Percentiles rank a stretch among this genome's conserved stretches.
Conservation (phyloP, 768 basidiomycete genomes). For the Leccinum boreale region DNA sequence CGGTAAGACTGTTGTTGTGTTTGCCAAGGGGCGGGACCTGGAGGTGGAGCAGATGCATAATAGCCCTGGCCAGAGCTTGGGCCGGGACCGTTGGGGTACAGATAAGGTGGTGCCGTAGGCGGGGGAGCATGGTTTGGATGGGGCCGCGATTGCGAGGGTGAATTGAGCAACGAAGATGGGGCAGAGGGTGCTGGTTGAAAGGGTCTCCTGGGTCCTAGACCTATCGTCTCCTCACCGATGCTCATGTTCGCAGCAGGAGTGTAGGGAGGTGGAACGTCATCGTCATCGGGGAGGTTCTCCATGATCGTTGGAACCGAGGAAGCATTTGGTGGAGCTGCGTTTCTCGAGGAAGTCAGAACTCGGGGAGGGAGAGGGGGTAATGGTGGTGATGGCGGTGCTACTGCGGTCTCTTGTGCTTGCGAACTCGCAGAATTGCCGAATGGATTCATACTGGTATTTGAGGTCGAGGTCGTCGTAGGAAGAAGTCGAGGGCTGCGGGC, state of each 20-base stretch:
- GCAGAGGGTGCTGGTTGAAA: slow-evolving; percentile 45
- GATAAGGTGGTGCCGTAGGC: neutral
- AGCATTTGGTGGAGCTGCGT: neutral
- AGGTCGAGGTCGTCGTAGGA: neutral
- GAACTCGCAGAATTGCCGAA: slow-evolving; percentile 10
- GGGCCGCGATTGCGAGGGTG: neutral
- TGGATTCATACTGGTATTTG: slow-evolving; percentile 18
- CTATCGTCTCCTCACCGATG: slow-evolving; percentile 59
- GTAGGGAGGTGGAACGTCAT: slow-evolving; percentile 72
- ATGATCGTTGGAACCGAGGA: neutral
- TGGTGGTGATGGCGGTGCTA: neutral
- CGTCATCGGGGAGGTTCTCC: slow-evolving; percentile 29
- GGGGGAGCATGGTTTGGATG: neutral
- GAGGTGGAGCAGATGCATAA: slow-evolving; percentile 7
- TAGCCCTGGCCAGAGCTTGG: slow-evolving; percentile 2
- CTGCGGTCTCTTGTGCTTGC: no score
- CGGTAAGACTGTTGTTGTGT: slow-evolving; percentile 14
- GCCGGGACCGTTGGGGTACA: neutral
- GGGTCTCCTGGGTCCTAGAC: slow-evolving; percentile 60
- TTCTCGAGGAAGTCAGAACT: neutral
- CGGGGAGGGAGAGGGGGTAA: slow-evolving; percentile 6
- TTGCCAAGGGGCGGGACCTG: slow-evolving; percentile 20
- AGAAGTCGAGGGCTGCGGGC: neutral
- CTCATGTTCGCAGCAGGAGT: slow-evolving; percentile 57
- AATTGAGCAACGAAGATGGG: slow-evolving; percentile 3